Percentiles rank a stretch among this genome's conserved stretches.
Conservation (phyloP, 306 rosid species). For the Prunus kanzakura region DNA sequence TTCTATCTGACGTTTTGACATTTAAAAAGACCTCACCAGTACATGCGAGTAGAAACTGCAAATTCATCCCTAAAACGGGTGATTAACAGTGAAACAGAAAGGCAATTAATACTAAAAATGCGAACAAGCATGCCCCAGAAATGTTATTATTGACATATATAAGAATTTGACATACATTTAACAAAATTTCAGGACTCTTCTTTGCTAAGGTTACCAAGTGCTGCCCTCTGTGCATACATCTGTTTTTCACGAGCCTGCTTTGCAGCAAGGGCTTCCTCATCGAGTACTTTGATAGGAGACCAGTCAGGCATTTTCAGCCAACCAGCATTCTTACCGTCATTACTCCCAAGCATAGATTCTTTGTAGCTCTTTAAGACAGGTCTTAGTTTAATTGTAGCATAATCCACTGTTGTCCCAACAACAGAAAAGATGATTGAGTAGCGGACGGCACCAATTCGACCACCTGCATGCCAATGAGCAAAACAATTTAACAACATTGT, state of each 20-base stretch:
- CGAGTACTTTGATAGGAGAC: constrained; percentile 78
- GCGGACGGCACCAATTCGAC: constrained; percentile 68
- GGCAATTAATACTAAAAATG: not conserved
- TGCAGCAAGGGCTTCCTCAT: constrained; percentile 79
- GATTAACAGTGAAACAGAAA: not conserved
- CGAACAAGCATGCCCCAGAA: not conserved
- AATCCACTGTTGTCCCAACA: constrained; percentile 75
- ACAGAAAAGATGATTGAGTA: constrained; percentile 62
- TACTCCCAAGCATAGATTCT: constrained; percentile 37
- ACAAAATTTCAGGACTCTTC: constrained; percentile 49
- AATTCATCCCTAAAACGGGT: not conserved
- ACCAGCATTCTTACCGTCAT: constrained; percentile 33
- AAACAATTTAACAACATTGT: constrained; percentile 1
- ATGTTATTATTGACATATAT: not conserved
- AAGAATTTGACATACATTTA: not conserved
- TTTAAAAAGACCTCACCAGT: not conserved
- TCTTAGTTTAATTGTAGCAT: constrained; percentile 38
- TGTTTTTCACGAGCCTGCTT: constrained; percentile 69
- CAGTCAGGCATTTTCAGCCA: constrained; percentile 83
- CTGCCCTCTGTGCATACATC: constrained; percentile 56
- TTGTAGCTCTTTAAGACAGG: constrained; percentile 37
- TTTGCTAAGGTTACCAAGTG: constrained; percentile 49
- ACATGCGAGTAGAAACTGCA: not conserved
- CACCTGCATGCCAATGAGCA: constrained; percentile 48
- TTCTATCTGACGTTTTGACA: not conserved